Evolutionary conservation across 2,329 filamentous ascomycete genomes (phyloP).

Genomic region (Epichloe elymi): DNA sequence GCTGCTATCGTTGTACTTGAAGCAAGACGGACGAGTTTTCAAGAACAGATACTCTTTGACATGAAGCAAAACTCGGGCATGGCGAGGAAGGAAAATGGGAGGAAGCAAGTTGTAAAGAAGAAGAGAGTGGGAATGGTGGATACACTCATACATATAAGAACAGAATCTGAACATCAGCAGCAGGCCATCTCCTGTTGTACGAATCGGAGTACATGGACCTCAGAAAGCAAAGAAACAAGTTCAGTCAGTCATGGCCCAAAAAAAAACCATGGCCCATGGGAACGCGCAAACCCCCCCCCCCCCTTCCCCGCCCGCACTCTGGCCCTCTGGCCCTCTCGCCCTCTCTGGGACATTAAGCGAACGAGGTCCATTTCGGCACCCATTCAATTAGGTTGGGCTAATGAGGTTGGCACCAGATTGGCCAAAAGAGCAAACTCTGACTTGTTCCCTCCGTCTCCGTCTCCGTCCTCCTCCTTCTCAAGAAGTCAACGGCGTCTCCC

Average conservation of each 20-base stretch:
- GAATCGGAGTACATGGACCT: not conserved
- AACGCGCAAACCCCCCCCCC: not conserved
- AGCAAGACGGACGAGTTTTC: not conserved
- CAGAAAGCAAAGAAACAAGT: slow-evolving; percentile 1
- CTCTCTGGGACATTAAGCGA: slow-evolving; percentile 3
- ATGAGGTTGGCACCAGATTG: slow-evolving; percentile 12
- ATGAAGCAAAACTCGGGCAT: not conserved
- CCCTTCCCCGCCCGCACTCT: too few relatives aligned
- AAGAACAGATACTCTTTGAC: not conserved
- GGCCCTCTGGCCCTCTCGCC: not conserved
- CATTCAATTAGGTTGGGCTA: slow-evolving; percentile 6
- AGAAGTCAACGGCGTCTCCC: too few relatives aligned
- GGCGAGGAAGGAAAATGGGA: slow-evolving; percentile 3
- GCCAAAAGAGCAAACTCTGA: slow-evolving; percentile 8
- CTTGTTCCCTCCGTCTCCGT: too few relatives aligned
- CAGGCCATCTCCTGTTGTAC: slow-evolving; percentile 5
- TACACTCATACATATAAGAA: slow-evolving; percentile 24
- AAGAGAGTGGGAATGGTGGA: slow-evolving; percentile 18
- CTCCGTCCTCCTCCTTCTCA: too few relatives aligned
- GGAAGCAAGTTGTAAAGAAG: slow-evolving; percentile 9
- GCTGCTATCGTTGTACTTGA: not conserved
- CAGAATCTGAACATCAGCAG: slow-evolving; percentile 1
- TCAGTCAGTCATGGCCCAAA: not conserved
- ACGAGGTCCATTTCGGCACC: slow-evolving; percentile 8
- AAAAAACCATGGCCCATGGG: not conserved